phyloP scores from a whole-genome alignment of 2,329 filamentous ascomycete genomes.

The Verticillium longisporum region DNA sequence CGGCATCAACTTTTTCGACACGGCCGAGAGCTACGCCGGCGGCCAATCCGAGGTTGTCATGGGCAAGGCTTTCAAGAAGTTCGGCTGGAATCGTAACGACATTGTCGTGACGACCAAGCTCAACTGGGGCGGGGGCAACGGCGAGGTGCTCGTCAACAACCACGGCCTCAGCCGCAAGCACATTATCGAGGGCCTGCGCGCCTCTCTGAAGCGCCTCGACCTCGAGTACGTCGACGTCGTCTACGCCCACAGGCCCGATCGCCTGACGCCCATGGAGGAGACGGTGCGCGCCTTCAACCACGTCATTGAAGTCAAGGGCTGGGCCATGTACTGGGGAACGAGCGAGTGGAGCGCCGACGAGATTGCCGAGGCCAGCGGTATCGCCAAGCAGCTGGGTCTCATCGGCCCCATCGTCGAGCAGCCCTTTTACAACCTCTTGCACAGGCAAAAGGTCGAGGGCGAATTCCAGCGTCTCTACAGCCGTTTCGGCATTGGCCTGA shows the following conservation, averaged over 20 bases:
- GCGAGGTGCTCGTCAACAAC: conserved; percentile 55
- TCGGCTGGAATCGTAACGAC: conserved; percentile 54
- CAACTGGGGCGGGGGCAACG: conserved; percentile 58
- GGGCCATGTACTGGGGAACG: conserved; percentile 67
- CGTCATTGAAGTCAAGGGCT: conserved; percentile 55
- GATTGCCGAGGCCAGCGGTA: conserved; percentile 56
- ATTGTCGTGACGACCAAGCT: conserved; percentile 55
- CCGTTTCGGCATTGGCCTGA: conserved; percentile 52
- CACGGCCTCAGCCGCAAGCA: conserved; percentile 53
- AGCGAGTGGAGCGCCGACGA: conserved; percentile 65
- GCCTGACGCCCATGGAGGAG: conserved; percentile 64
- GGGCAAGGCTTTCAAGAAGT: conserved; percentile 54
- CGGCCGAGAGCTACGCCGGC: conserved; percentile 50
- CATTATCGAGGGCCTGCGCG: conserved; percentile 52
- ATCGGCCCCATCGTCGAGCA: conserved; percentile 61
- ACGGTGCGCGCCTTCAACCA: conserved; percentile 65
- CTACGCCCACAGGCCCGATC: conserved; percentile 63
- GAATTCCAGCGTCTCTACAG: conserved; percentile 57
- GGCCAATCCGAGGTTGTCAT: conserved; percentile 60
- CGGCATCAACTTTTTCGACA: conserved; percentile 59
- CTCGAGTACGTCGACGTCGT: conserved; percentile 61
- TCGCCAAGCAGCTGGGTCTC: conserved; percentile 51
- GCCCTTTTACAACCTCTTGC: conserved; percentile 60
- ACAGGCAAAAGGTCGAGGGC: conserved; percentile 54
- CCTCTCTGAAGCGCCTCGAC: conserved; percentile 48